phyloP scores from a whole-genome alignment of 1,284 basidiomycete species.

The Pulchroboletus neoregius region DNA sequence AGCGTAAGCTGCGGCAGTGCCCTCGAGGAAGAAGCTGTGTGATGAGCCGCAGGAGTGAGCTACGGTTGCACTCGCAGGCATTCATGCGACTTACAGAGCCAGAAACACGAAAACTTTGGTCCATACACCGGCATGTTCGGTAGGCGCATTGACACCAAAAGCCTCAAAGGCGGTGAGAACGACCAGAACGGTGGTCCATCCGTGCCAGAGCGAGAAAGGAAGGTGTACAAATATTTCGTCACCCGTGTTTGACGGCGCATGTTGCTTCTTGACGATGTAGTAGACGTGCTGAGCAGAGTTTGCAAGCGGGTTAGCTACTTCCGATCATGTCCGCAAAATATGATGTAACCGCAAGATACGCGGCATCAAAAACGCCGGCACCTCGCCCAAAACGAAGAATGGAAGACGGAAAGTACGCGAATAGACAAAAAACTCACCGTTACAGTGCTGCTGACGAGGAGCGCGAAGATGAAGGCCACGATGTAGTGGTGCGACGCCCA shows the following conservation, averaged over 20 bases:
- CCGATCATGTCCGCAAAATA: slow-evolving; percentile 7
- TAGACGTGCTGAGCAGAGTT: slow-evolving; percentile 68
- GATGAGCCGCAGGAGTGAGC: slow-evolving; percentile 6
- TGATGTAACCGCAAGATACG: slow-evolving; percentile 5
- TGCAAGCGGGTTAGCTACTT: slow-evolving; percentile 13
- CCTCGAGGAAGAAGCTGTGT: slow-evolving; percentile 85
- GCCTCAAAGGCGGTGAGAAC: slow-evolving; percentile 88
- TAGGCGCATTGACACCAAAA: slow-evolving; percentile 76
- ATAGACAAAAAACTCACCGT: slow-evolving; percentile 44
- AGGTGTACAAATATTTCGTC: slow-evolving; percentile 83
- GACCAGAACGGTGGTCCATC: slow-evolving; percentile 91
- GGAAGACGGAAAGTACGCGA: slow-evolving; percentile 5
- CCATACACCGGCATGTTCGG: slow-evolving; percentile 73
- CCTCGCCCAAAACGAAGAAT: slow-evolving; percentile 12
- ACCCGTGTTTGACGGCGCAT: slow-evolving; percentile 56
- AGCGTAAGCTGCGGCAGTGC: slow-evolving; percentile 86
- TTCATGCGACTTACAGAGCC: slow-evolving; percentile 50
- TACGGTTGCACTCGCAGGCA: slow-evolving; percentile 4
- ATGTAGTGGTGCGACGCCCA: slow-evolving; percentile 74
- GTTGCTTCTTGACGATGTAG: slow-evolving; percentile 85
- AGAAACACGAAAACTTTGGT: slow-evolving; percentile 95
- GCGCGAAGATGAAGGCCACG: slow-evolving; percentile 77
- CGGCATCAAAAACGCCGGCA: slow-evolving; percentile 5
- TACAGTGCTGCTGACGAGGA: slow-evolving; percentile 79
- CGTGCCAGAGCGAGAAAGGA: slow-evolving; percentile 92